Conservation (phyloP, 257 asterid species). For the Petrea volubilis region DNA sequence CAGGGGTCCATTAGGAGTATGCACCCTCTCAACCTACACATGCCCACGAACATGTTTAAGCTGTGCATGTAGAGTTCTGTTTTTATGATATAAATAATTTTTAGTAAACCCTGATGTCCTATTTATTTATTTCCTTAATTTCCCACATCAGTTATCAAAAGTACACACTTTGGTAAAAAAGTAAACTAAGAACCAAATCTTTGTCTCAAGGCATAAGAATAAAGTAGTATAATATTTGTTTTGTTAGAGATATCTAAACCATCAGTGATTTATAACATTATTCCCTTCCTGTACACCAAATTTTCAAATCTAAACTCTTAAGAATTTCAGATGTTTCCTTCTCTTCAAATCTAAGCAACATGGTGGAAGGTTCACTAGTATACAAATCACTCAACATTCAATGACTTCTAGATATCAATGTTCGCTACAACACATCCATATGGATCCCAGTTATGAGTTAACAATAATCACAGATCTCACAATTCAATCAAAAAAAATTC, state of each 20-base stretch:
- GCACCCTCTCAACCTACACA: too few relatives aligned
- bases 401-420: not conserved
- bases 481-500: not conserved
- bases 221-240: not conserved
- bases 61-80: too few relatives aligned
- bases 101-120: not conserved
- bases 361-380: not conserved
- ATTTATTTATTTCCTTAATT: not conserved
- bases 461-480: conserved; percentile 1
- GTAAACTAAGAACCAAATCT: not conserved
- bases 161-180: not conserved
- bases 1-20: too few relatives aligned
- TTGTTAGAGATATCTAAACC: not conserved
- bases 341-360: not conserved
- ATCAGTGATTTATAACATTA: not conserved
- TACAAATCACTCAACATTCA: not conserved
- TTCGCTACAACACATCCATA: not conserved
- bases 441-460: not conserved
- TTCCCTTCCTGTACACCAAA: not conserved
- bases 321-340: not conserved
- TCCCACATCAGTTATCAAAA: not conserved
- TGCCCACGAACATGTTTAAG: too few relatives aligned
- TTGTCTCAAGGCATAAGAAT: not conserved
- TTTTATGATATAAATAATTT: not conserved
- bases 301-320: not conserved